Conservation (phyloP, 176 grass and related monocot species). For the Phoenix dactylifera region DNA sequence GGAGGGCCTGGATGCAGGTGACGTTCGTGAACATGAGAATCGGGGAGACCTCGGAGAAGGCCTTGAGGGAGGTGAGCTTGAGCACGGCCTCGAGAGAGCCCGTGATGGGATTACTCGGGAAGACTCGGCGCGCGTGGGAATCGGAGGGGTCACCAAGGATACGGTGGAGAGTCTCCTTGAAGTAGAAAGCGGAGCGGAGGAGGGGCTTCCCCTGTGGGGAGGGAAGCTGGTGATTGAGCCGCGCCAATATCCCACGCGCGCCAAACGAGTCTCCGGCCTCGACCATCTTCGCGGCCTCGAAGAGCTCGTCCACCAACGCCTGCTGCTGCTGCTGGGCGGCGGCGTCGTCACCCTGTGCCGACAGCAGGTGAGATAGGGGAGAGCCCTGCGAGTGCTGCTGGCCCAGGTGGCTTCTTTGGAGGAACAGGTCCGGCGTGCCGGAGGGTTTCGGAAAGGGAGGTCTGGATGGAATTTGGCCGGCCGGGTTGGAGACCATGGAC, state of each 20-base stretch:
- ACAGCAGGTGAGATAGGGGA: constrained; percentile 29
- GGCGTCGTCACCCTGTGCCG: constrained; percentile 16
- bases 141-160: constrained; percentile 26
- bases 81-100: constrained; percentile 41
- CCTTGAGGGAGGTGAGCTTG: constrained; percentile 69
- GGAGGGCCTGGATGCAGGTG: constrained; percentile 63
- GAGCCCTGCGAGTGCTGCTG: constrained; percentile 12
- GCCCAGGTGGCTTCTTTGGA: constrained; percentile 21
- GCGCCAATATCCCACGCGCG: constrained; percentile 99
- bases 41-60: constrained; percentile 71
- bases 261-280: constrained; percentile 59
- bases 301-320: constrained; percentile 39
- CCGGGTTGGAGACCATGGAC: constrained; percentile 14
- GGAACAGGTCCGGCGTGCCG: constrained; percentile 31
- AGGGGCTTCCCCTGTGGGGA: constrained; percentile 75
- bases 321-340: constrained; percentile 27
- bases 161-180: constrained; percentile 81
- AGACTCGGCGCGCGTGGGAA: background rate
- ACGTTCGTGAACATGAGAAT: constrained; percentile 75
- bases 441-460: constrained; percentile 10
- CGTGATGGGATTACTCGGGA: too few relatives aligned
- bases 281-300: constrained; percentile 63
- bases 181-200: constrained; percentile 85
- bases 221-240: constrained; percentile 99
- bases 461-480: background rate